Conservation (phyloP, 2,329 filamentous ascomycete genomes). For the Sphaerostilbella broomeana region DNA sequence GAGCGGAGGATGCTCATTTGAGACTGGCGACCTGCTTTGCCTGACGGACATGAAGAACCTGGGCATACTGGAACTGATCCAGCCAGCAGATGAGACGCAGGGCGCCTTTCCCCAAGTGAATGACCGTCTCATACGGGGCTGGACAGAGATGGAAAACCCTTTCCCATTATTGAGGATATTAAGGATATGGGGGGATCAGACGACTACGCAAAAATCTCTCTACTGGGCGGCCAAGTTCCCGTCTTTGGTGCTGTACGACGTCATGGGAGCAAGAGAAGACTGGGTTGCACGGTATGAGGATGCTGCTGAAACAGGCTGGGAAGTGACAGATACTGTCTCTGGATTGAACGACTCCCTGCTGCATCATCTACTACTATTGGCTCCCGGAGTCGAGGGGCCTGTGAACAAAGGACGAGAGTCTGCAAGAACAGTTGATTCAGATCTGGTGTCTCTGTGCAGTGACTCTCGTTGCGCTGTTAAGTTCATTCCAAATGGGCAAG, state of each 20-base stretch:
- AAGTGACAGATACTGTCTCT: slow-evolving; percentile 20
- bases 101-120: slow-evolving; percentile 32
- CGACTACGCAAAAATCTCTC: slow-evolving; percentile 35
- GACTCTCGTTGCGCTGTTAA: slow-evolving; percentile 28
- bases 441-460: slow-evolving; percentile 28
- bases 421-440: slow-evolving; percentile 28
- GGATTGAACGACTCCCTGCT: slow-evolving; percentile 28
- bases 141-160: slow-evolving; percentile 34
- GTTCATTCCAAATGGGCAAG: slow-evolving; percentile 25
- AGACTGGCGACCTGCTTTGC: slow-evolving; percentile 33
- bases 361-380: slow-evolving; percentile 31
- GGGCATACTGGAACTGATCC: slow-evolving; percentile 41
- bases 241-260: slow-evolving; percentile 38
- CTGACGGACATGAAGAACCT: slow-evolving; percentile 40
- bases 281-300: slow-evolving; percentile 26
- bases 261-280: slow-evolving; percentile 29
- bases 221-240: slow-evolving; percentile 37
- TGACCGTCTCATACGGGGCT: slow-evolving; percentile 41
- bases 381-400: slow-evolving; percentile 22
- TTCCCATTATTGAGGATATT: slow-evolving; percentile 44
- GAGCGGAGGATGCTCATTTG: slow-evolving; percentile 30
- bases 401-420: slow-evolving; percentile 21
- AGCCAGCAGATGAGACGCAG: slow-evolving; percentile 26
- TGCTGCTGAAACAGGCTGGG: slow-evolving; percentile 29
- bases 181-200: slow-evolving; percentile 37